A percentile compares a stretch with the other conserved stretches of the same genome.
These are phyloP conservation scores for Thoreauomyces humboldtii DNA, from an alignment of 192 early-diverging fungal species.

Conservation along the genomic window DNA sequence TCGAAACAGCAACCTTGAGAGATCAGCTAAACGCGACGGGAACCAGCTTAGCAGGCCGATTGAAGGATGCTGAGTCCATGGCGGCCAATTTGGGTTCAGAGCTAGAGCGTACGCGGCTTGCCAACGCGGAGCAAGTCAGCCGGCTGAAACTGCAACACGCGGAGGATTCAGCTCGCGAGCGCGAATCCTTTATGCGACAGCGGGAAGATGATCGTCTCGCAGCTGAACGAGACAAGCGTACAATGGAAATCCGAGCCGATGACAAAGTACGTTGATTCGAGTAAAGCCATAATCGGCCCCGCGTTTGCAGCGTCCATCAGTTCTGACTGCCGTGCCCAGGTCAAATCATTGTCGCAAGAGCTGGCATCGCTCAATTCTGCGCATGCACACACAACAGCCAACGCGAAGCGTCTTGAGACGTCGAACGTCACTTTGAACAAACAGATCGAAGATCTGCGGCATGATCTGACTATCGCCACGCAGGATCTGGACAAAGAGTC, in stretches of 20 bases:
- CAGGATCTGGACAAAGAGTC: conserved; percentile 25
- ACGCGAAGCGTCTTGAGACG: conserved; percentile 30
- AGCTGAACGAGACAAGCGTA: conserved; percentile 25
- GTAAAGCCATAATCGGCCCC: background rate
- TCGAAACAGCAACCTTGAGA: conserved; percentile 13
- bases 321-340: no score
- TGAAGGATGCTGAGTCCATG: conserved; percentile 14
- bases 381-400: conserved; percentile 33
- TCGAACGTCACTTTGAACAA: background rate
- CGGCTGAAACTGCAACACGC: conserved; percentile 30
- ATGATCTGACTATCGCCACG: conserved; percentile 5
- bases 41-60: conserved; percentile 11
- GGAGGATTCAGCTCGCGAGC: conserved; percentile 36
- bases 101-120: conserved; percentile 32
- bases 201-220: conserved; percentile 19
- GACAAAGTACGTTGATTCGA: conserved; percentile 22
- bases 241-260: conserved; percentile 26
- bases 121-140: conserved; percentile 33
- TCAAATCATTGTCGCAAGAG: conserved; percentile 31
- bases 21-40: conserved; percentile 27
- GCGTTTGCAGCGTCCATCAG: background rate
- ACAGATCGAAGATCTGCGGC: conserved; percentile 18
- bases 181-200: conserved; percentile 22
- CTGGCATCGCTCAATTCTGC: conserved; percentile 27
- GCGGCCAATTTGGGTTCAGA: conserved; percentile 19